Evolutionary conservation across 2,329 filamentous ascomycete species (phyloP).

Genomic region (Gnomoniopsis smithogilvyi): DNA sequence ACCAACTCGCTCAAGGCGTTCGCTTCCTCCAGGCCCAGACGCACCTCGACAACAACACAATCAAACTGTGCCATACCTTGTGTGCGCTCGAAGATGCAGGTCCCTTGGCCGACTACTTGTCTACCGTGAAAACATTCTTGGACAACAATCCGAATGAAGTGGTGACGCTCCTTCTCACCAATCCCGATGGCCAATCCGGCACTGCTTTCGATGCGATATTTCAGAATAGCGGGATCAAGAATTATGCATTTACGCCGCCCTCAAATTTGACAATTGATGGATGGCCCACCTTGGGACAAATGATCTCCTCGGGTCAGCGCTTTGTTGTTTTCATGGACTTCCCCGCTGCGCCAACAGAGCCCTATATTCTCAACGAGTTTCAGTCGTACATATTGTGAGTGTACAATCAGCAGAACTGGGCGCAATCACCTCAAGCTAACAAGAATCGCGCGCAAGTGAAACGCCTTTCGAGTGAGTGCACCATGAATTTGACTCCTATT

Average conservation of each 20-base stretch:
- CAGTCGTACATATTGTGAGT: constrained; percentile 36
- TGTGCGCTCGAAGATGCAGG: constrained; percentile 60
- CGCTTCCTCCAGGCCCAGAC: constrained; percentile 64
- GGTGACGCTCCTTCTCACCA: constrained; percentile 61
- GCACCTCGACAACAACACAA: constrained; percentile 46
- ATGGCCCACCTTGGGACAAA: constrained; percentile 67
- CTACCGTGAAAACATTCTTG: constrained; percentile 57
- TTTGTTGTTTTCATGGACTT: constrained; percentile 66
- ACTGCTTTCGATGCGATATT: constrained; percentile 54
- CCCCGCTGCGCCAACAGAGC: constrained; percentile 33
- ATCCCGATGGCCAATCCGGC: constrained; percentile 54
- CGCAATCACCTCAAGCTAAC: background rate
- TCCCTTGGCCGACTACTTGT: constrained; percentile 50
- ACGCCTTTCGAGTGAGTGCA: constrained; percentile 56
- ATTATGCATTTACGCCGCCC: constrained; percentile 55
- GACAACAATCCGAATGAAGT: constrained; percentile 58
- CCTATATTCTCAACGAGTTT: constrained; percentile 64
- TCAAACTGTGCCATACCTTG: constrained; percentile 64
- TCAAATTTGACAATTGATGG: constrained; percentile 38
- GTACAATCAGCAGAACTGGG: fast-evolving
- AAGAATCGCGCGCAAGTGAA: constrained; percentile 37
- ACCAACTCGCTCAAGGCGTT: constrained; percentile 59
- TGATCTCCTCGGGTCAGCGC: constrained; percentile 61
- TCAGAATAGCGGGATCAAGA: constrained; percentile 49
- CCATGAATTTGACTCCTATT: no score